phyloP scores from a whole-genome alignment of 768 basidiomycete species.

The Mrakia hoshinonis region DNA sequence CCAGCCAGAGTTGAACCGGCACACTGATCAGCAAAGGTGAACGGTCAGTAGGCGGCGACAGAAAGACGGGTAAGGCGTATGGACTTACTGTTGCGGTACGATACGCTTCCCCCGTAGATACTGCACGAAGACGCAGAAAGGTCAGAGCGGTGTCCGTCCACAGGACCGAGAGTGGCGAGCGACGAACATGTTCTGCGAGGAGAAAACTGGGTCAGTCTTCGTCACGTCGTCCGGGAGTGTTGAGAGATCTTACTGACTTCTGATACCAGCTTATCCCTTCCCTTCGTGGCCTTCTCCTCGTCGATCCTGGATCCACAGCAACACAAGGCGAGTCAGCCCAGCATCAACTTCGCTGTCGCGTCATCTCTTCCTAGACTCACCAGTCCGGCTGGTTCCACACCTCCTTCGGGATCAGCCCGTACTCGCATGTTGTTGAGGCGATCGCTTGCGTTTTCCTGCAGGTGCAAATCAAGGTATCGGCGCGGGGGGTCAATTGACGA shows the following conservation, averaged over 20 bases:
- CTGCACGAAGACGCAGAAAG: neutral
- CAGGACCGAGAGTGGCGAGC: neutral
- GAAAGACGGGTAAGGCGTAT: neutral
- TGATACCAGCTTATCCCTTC: constrained; percentile 55
- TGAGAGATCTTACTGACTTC: constrained; percentile 36
- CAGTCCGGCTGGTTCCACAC: constrained; percentile 68
- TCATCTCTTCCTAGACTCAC: constrained; percentile 23
- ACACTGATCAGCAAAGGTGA: constrained; percentile 46
- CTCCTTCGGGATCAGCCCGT: constrained; percentile 53
- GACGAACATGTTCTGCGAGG: neutral
- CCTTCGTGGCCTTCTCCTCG: constrained; percentile 54
- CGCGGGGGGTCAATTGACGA: too few relatives aligned
- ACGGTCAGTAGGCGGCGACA: neutral
- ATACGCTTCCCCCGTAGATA: constrained; percentile 46
- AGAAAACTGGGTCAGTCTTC: neutral
- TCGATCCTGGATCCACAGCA: constrained; percentile 51
- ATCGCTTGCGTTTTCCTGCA: constrained; percentile 45
- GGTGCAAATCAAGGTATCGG: too few relatives aligned
- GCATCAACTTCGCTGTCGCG: too few relatives aligned
- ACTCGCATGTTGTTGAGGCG: constrained; percentile 56
- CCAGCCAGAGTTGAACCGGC: constrained; percentile 85
- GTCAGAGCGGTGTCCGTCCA: neutral
- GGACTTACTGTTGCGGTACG: constrained; percentile 44
- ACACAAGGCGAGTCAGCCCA: too few relatives aligned
- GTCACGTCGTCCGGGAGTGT: too few relatives aligned